A percentile compares a stretch with the other conserved stretches of the same genome.
phyloP scores from a whole-genome alignment of 306 rosid species.

The Fragaria nilgerrensis region DNA sequence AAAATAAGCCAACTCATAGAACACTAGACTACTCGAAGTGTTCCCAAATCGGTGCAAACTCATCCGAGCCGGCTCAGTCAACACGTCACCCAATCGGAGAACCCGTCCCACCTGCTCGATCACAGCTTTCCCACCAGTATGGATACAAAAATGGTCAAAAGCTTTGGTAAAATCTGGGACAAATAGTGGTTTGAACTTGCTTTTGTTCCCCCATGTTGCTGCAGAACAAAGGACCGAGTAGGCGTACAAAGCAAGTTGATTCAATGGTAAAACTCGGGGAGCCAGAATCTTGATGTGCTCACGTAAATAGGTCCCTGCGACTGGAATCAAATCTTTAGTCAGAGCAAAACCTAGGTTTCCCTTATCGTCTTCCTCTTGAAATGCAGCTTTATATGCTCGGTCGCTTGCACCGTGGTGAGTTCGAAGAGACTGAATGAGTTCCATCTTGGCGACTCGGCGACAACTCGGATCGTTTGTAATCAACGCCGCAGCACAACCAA shows the following conservation, averaged over 20 bases:
- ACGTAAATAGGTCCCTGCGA: constrained; percentile 2
- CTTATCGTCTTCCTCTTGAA: constrained; percentile 18
- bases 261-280: constrained; percentile 20
- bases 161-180: constrained; percentile 24
- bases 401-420: constrained; percentile 21
- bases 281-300: constrained; percentile 16
- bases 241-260: background rate
- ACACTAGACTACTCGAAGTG: constrained; percentile 27
- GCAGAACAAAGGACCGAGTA: background rate
- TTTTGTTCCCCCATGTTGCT: background rate
- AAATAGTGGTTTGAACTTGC: background rate
- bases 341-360: constrained; percentile 12
- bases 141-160: constrained; percentile 32
- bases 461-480: constrained; percentile 8
- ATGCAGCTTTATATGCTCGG: constrained; percentile 17
- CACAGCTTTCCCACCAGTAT: constrained; percentile 26
- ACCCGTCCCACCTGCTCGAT: constrained; percentile 19
- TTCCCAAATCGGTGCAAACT: constrained; percentile 30
- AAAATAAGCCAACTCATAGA: constrained; percentile 29
- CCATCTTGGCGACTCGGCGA: constrained; percentile 14
- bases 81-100: constrained; percentile 5
- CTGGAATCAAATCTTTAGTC: constrained; percentile 5
- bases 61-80: constrained; percentile 32
- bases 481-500: constrained; percentile 16
- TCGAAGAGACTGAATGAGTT: constrained; percentile 15